phyloP scores from a whole-genome alignment of 768 basidiomycete species.

The Serendipita vermifera region DNA sequence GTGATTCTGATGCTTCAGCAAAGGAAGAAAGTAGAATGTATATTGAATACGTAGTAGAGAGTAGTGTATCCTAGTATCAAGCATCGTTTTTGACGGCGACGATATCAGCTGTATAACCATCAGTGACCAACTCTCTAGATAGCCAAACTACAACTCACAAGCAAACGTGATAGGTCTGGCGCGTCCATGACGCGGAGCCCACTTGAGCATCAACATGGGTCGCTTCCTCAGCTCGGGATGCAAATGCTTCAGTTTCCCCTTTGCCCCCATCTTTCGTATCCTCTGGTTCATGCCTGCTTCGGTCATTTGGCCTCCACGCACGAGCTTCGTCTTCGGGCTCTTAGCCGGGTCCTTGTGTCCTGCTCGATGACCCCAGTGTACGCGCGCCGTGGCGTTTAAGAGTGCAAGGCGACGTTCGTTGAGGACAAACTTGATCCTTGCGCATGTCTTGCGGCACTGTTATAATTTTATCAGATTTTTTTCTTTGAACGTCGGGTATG shows the following conservation, averaged over 20 bases:
- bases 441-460: constrained; percentile 89
- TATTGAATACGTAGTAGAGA: too few species aligned
- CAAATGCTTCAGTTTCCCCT: not conserved
- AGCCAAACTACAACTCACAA: not conserved
- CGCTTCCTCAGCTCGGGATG: constrained; percentile 8
- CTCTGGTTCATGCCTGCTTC: not conserved
- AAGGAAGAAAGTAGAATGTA: too few species aligned
- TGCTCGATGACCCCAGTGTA: not conserved
- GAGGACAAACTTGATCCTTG: constrained; percentile 84
- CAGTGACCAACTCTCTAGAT: too few species aligned
- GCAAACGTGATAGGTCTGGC: not conserved
- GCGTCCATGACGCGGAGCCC: not conserved
- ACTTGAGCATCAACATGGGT: not conserved
- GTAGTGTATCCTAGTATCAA: too few species aligned
- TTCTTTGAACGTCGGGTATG: constrained; percentile 3
- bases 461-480: constrained; percentile 1
- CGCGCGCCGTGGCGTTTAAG: constrained; percentile 39
- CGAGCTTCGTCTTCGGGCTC: not conserved
- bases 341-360: constrained; percentile 2
- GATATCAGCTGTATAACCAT: too few species aligned
- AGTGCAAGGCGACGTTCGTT: constrained; percentile 83
- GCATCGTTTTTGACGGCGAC: too few species aligned
- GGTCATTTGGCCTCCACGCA: not conserved
- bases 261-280: not conserved
- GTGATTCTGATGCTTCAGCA: too few species aligned